These are phyloP conservation scores for Skeletonema menzelii DNA, from an alignment of 108 stramenopile genomes.

Conservation along the genomic window DNA sequence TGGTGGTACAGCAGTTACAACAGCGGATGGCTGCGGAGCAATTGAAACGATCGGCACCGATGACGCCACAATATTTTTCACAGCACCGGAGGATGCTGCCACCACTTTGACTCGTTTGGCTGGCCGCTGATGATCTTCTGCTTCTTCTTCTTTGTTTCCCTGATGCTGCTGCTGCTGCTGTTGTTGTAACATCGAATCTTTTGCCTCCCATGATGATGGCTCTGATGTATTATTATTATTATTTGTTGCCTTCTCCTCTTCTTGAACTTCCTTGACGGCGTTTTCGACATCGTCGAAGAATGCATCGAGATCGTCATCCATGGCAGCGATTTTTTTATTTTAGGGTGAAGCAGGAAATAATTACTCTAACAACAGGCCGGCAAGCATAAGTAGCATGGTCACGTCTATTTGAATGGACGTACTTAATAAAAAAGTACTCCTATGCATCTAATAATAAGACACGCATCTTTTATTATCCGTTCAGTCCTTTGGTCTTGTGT, in stretches of 20 bases:
- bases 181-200: conserved; percentile 16
- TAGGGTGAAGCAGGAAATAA: too few relatives aligned
- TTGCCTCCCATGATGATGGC: conserved; percentile 9
- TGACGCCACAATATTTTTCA: conserved; percentile 38
- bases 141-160: conserved; percentile 7
- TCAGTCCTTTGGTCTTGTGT: too few relatives aligned
- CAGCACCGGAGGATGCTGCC: conserved; percentile 5
- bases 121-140: conserved; percentile 10
- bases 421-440: too few relatives aligned
- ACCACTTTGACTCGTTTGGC: conserved; percentile 25
- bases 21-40: conserved; percentile 55
- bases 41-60: conserved; percentile 46
- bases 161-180: conserved; percentile 8
- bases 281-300: conserved; percentile 84
- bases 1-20: conserved; percentile 18
- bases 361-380: too few relatives aligned
- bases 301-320: conserved; percentile 79
- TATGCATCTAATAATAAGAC: too few relatives aligned
- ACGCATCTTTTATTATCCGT: too few relatives aligned
- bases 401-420: too few relatives aligned
- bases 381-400: too few relatives aligned
- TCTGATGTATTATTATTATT: not conserved
- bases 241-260: conserved; percentile 31
- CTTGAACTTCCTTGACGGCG: conserved; percentile 61
- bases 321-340: conserved; percentile 11